Percentiles rank a stretch among this genome's conserved stretches.
Conservation (phyloP, 1,284 basidiomycete genomes). For the Thelephora terrestris region DNA sequence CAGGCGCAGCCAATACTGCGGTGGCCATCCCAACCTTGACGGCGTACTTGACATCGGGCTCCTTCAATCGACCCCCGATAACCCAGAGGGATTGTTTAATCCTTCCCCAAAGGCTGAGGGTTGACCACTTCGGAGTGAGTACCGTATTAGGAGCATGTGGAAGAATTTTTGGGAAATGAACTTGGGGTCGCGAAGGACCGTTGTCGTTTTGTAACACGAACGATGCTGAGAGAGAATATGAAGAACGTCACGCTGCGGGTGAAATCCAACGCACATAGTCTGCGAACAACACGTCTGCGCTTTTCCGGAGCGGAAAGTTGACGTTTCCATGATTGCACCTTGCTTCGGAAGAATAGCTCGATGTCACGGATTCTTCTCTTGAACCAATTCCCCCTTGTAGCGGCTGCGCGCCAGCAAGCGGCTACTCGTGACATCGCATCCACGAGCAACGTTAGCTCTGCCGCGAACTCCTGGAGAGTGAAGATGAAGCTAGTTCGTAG, state of each 20-base stretch:
- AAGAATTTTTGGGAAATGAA: constrained; percentile 73
- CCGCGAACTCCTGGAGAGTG: constrained; percentile 84
- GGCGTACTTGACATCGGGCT: constrained; percentile 79
- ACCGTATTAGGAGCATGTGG: constrained; percentile 80
- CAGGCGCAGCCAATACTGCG: constrained; percentile 75
- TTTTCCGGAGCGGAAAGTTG: constrained; percentile 1
- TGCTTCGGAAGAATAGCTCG: not conserved
- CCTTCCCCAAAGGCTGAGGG: constrained; percentile 48
- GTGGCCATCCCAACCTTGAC: constrained; percentile 81
- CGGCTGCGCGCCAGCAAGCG: constrained; percentile 42
- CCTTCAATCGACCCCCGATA: constrained; percentile 56
- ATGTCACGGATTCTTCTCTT: not conserved
- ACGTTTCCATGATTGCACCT: not conserved
- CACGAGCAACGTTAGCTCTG: constrained; percentile 71
- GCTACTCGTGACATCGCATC: constrained; percentile 75
- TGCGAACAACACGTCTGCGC: constrained; percentile 11
- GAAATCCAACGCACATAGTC: constrained; percentile 15
- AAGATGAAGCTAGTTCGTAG: constrained; percentile 70
- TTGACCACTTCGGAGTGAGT: constrained; percentile 58
- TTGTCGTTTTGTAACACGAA: constrained; percentile 53
- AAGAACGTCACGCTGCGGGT: constrained; percentile 6
- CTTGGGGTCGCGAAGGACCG: constrained; percentile 33
- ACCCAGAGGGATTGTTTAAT: constrained; percentile 70
- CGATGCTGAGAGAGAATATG: constrained; percentile 31
- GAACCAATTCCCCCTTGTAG: constrained; percentile 32